Evolutionary conservation across 768 basidiomycete species (phyloP).

Genomic region (Lanmaoa pseudosensibilis): DNA sequence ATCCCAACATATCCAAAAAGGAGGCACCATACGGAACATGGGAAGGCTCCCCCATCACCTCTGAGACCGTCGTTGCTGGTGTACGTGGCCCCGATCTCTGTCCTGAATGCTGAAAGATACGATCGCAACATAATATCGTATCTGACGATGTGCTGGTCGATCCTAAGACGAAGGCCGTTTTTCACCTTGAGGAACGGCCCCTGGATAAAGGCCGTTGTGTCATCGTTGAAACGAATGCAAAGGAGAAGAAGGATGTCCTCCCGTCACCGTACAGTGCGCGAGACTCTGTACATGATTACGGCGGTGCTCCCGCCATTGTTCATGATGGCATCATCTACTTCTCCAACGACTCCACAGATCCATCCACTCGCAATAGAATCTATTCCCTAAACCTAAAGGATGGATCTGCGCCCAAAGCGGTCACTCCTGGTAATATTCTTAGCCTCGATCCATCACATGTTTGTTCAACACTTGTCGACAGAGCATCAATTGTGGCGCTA

Average conservation of each 20-base stretch:
- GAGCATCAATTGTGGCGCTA: constrained; percentile 36
- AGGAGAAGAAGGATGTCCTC: constrained; percentile 44
- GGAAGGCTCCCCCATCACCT: constrained; percentile 50
- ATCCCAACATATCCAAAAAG: background rate
- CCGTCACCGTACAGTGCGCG: constrained; percentile 52
- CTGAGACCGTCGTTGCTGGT: constrained; percentile 46
- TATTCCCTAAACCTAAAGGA: constrained; percentile 39
- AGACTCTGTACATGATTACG: constrained; percentile 66
- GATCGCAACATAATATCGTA: constrained; percentile 22
- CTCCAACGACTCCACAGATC: constrained; percentile 43
- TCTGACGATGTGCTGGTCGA: constrained; percentile 55
- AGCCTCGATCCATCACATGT: background rate
- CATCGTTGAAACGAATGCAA: constrained; percentile 46
- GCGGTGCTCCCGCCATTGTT: constrained; percentile 58
- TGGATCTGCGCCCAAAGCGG: background rate
- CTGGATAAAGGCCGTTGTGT: constrained; percentile 43
- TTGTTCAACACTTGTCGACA: constrained; percentile 8
- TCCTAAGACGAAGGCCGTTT: constrained; percentile 41
- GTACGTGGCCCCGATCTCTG: constrained; percentile 20
- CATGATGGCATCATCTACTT: constrained; percentile 53
- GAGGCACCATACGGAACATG: constrained; percentile 59
- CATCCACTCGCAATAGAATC: constrained; percentile 36
- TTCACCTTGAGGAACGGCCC: constrained; percentile 60
- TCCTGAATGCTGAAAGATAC: background rate
- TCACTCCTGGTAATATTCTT: constrained; percentile 54